Base-by-base conservation (phyloP, 2,329 filamentous ascomycete genomes). In the Venturia carpophila region DNA sequence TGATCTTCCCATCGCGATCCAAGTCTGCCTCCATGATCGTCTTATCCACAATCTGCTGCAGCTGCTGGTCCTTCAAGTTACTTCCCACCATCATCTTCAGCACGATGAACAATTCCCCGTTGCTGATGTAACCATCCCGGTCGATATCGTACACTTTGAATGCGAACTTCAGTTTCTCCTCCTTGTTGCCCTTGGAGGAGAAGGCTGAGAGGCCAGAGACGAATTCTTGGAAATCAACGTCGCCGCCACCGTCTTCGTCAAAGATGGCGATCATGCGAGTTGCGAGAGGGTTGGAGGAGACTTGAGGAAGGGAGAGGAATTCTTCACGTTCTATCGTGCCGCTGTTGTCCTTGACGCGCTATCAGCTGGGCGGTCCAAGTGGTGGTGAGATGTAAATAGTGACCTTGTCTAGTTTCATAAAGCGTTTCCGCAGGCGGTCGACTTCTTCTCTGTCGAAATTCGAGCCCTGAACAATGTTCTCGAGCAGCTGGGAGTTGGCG, bases 61-160 rank as follows among this genome's bases (percentile, higher is more conserved):
- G 80, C 80, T 99, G 94, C 79, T 97, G 91, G 77, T 99, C 94
- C 83, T 99, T 99, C 73, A 99, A 81, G 78, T 99, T 99, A 81
- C 90, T 97, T 67, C 94, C 94, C 63, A 99, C 94, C 94, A 99
- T 99, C 94, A 99, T 99, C 89, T 99, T 99, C 73, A 99, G 84
- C 73, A 99, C 94, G 73, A 99, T 97, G 78, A 97, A 99, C 63
- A 99, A 85, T 82, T 99, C 94, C 72, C 94, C 94, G 78, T 99
- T 99, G 81, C 91, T 96, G 74, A 99, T 99, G 80, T 90, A 99
- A 30, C 94, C 94, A 77, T 99, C 94, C 67, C 94, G 91, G 78
- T 99, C 94, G 73, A 99, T 97, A 77, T 99, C 94, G 82, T 99
- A 99, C 67, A 99, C 94, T 78, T 97, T 96, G 85, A 99, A 99